Conservation (phyloP, 2,329 filamentous ascomycete genomes). For the Phoma sp. region DNA sequence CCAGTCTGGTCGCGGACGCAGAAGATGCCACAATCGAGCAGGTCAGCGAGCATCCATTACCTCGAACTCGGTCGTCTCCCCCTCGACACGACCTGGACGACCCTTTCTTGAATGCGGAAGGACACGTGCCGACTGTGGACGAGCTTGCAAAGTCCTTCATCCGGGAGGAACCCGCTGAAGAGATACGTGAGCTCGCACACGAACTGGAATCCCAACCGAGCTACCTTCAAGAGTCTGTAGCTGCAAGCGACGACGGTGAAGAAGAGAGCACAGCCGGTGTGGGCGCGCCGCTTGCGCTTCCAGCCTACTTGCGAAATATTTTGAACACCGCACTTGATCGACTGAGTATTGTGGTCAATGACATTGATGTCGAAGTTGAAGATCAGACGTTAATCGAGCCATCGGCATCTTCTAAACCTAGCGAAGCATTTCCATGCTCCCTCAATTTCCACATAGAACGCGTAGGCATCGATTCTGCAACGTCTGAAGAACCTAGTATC, state of each 20-base stretch:
- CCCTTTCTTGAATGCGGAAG: constrained; percentile 36
- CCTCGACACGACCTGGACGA: constrained; percentile 23
- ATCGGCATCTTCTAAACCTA: constrained; percentile 58
- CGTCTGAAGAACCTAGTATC: constrained; percentile 33
- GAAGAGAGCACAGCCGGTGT: constrained; percentile 70
- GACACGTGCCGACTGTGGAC: constrained; percentile 68
- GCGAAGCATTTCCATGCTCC: constrained; percentile 61
- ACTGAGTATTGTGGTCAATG: constrained; percentile 69
- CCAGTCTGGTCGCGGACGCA: constrained; percentile 31
- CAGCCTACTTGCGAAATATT: constrained; percentile 73
- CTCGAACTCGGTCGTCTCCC: constrained; percentile 18
- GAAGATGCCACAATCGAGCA: constrained; percentile 11
- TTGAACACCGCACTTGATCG: constrained; percentile 77
- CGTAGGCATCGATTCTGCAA: constrained; percentile 70
- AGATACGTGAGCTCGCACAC: constrained; percentile 72
- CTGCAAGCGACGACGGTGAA: constrained; percentile 67
- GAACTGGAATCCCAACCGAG: constrained; percentile 69
- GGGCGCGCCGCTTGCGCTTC: constrained; percentile 72
- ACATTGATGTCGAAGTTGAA: constrained; percentile 71
- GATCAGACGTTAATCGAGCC: constrained; percentile 57
- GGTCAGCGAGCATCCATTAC: constrained; percentile 4
- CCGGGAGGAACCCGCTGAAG: constrained; percentile 70
- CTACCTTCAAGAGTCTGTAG: constrained; percentile 66
- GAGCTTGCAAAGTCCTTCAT: constrained; percentile 81
- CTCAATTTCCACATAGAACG: constrained; percentile 70